Evolutionary conservation across 768 basidiomycete genomes (phyloP), one percentile per base, ranked within the genome.

Genomic region (Mycena vitilis): DNA sequence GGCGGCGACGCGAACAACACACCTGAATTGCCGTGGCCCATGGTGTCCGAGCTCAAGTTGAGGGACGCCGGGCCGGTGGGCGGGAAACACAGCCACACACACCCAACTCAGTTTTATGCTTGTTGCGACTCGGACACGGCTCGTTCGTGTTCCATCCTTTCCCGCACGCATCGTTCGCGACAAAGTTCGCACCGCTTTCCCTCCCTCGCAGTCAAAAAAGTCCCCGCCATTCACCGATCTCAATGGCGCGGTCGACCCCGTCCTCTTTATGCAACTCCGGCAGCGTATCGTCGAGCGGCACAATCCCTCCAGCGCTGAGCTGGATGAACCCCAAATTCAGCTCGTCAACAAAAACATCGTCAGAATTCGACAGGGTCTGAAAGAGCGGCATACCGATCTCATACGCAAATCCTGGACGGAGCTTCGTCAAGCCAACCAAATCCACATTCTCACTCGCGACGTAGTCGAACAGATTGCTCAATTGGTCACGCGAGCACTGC

Each of bases 21-120:
- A 59, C 89, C 80, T 38, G 91, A 92, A 75, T 93, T 94, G 77
- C 94, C 94, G 83, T 95, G 93, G 57, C 94, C 92, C 92, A 94
- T 94, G 8, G 22, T 48, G 16, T 20, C 4, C 25, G 30, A 37
- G 36, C 30, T 54, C 18, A 54, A 52, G 64, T 34, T 34, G 48
- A 38, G 38, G n/a, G 37, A n/a, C n/a, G 37, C n/a, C 44, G 54
- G 63, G 23, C 51, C 23, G 36, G 15, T 45, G 13, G 15, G 10
- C 12, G 13, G 25, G 25, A 47, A 42, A 56, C 55, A 56, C 30
- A 22, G 34, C 45, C 30, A 59, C 44, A 47, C 40, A 40, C 15
- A 11, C 15, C 13, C 52, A 36, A 4, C 5, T 16, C 16, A 59
- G 30, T 30, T 59, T 36, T n/a, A 59, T 59, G 47, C 66, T 57